Evolutionary conservation across 257 asterid species (phyloP).

Genomic region (Gentiana dahurica): DNA sequence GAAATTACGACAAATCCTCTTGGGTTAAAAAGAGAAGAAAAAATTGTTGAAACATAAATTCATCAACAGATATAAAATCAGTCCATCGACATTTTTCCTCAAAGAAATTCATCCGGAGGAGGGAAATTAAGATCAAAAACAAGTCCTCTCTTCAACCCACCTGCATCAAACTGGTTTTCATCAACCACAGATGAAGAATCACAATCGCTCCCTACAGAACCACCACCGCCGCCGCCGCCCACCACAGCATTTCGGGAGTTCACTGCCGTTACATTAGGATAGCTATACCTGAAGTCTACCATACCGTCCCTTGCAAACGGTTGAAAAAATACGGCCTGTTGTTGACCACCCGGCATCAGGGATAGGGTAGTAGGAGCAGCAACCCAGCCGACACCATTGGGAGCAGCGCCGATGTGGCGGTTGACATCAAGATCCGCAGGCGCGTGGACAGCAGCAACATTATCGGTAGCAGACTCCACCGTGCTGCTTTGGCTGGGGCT

Average conservation of each 20-base stretch:
- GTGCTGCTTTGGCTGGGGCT: slow-evolving; percentile 82
- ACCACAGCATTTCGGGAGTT: slow-evolving; percentile 17
- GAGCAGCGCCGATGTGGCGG: slow-evolving; percentile 50
- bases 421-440: slow-evolving; percentile 69
- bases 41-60: not conserved
- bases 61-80: not conserved
- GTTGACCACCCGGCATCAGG: slow-evolving; percentile 53
- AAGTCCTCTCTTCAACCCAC: slow-evolving; percentile 35
- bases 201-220: slow-evolving; percentile 38
- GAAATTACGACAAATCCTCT: slow-evolving; percentile 14
- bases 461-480: slow-evolving; percentile 59
- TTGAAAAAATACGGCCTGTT: slow-evolving; percentile 28
- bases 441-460: slow-evolving; percentile 25
- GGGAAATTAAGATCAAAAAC: slow-evolving; percentile 79
- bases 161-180: slow-evolving; percentile 37
- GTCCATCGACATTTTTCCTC: not conserved
- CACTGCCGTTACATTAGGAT: slow-evolving; percentile 9
- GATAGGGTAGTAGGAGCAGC: slow-evolving; percentile 48
- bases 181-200: slow-evolving; percentile 84
- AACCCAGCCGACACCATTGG: slow-evolving; percentile 7
- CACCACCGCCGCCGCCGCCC: slow-evolving; percentile 24
- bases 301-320: not conserved
- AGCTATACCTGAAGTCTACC: not conserved
- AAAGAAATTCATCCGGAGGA: slow-evolving; percentile 49
- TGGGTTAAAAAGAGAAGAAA: slow-evolving; percentile 12